Percentiles rank a stretch among this genome's conserved stretches.
Conservation (phyloP, 140 eudicot species). For the Cichorium intybus region DNA sequence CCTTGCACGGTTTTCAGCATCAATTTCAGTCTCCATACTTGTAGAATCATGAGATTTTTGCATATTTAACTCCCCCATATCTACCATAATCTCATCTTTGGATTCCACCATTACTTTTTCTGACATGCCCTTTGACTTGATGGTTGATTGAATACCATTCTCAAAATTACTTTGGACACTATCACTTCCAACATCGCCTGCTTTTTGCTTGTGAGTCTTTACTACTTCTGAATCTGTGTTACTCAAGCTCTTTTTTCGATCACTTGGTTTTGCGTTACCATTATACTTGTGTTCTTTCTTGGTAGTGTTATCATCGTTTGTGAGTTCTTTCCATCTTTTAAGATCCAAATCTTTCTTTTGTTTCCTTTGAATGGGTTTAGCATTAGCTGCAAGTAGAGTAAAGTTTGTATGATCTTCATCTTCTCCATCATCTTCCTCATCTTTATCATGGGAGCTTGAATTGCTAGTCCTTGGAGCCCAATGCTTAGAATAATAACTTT, state of each 20-base stretch:
- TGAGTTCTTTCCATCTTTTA: slow-evolving; percentile 55
- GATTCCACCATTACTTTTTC: slow-evolving; percentile 6
- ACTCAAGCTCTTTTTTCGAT: slow-evolving; percentile 10
- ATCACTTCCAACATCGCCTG: not conserved
- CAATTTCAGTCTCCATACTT: slow-evolving; percentile 69
- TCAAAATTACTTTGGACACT: slow-evolving; percentile 1
- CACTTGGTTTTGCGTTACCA: slow-evolving; percentile 22
- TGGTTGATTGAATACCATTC: slow-evolving; percentile 6
- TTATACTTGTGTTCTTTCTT: slow-evolving; percentile 23
- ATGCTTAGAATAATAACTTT: slow-evolving; percentile 44
- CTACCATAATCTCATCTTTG: slow-evolving; percentile 17
- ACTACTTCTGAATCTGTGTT: slow-evolving; percentile 11
- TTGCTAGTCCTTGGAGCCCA: slow-evolving; percentile 58
- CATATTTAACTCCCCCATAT: slow-evolving; percentile 10
- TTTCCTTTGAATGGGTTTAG: slow-evolving; percentile 69
- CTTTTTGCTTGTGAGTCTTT: not conserved
- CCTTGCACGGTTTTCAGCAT: slow-evolving; percentile 80
- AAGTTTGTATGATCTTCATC: slow-evolving; percentile 38
- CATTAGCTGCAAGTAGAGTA: slow-evolving; percentile 49
- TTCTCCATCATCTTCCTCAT: slow-evolving; percentile 43
- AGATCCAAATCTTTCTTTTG: slow-evolving; percentile 71
- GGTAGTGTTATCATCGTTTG: slow-evolving; percentile 19
- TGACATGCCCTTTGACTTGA: slow-evolving; percentile 4
- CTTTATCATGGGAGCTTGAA: slow-evolving; percentile 16
- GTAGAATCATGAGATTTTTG: slow-evolving; percentile 21